Base-by-base conservation (phyloP, 2,329 filamentous ascomycete genomes). In the Diaporthe capsici region DNA sequence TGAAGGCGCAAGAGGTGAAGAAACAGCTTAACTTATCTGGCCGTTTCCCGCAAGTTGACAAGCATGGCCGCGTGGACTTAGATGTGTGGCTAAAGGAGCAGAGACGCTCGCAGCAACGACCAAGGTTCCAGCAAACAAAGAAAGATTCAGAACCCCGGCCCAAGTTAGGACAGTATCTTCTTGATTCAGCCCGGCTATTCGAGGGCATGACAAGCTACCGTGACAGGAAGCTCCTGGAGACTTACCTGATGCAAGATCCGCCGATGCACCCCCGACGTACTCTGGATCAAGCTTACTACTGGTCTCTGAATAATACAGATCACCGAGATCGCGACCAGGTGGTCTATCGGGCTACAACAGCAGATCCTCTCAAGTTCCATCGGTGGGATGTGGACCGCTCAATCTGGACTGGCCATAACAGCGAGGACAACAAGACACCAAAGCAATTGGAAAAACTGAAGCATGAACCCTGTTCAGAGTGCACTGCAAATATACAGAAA, bases 271-370 rank as follows among this genome's bases (percentile, higher is more conserved):
- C 84, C 0, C 80, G 86, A 0, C 79, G 85, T 1, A 87, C 86
- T 0, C 79, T 87, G 1, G 85, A 87, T 47, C 85, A 86, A 58
- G 83, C 82, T 0, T 86, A 85, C 76, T 84, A 84, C 53, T 83
- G 83, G 80, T 84, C 82, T 1, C 79, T 85, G 0, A 79, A 82
- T 0, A 82, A 83, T 25, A 86, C 85, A 0, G 77, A 79, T 13
- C 76, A 77, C 2, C 77, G 85, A 5, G 85, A 87, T 44, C 75
- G 71, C 13, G 83, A 84, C 34, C 83, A 85, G 34, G 57, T 60
- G 7, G 34, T 60, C 0, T 60, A 39, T 20, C 31, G 58, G 34
- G 58, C 58, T 15, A 61, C 58, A 3, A 61, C 58, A 4, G 58
- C 37, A 9, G 58, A 61, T 28, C 58, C 58, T 8, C 12, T 61